Percentiles rank a stretch among this genome's conserved stretches.
These are phyloP conservation scores for Aspergillus haitiensis DNA, from an alignment of 495 filamentous ascomycete species.

Conservation along the genomic window DNA sequence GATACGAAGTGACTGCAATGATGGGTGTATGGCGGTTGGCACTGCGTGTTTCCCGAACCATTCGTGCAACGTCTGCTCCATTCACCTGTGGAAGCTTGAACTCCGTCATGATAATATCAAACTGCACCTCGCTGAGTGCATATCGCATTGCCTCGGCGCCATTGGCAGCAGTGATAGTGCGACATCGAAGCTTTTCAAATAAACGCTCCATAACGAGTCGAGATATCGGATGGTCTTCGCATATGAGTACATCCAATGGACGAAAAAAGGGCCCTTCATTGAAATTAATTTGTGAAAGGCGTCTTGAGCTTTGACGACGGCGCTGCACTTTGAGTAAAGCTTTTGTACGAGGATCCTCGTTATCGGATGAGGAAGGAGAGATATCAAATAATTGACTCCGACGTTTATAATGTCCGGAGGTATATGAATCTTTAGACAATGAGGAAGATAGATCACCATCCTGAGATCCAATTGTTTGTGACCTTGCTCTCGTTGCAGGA, in stretches of 20 bases:
- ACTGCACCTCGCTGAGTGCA: slow-evolving; percentile 88
- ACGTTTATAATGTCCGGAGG: slow-evolving; percentile 78
- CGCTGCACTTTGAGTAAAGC: slow-evolving; percentile 91
- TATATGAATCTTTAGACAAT: slow-evolving; percentile 61
- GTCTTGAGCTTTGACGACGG: slow-evolving; percentile 84
- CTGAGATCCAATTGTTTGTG: slow-evolving; percentile 91
- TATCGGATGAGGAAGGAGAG: slow-evolving; percentile 96
- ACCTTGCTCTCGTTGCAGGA: slow-evolving; percentile 64
- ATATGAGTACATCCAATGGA: slow-evolving; percentile 90
- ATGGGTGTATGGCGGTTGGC: slow-evolving; percentile 93
- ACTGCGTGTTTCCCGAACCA: slow-evolving; percentile 95
- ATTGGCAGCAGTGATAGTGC: slow-evolving; percentile 87
- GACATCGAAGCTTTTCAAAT: slow-evolving; percentile 89
- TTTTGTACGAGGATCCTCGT: slow-evolving; percentile 87
- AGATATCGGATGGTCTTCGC: slow-evolving; percentile 98
- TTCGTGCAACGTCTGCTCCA: slow-evolving; percentile 90
- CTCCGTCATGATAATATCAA: slow-evolving; percentile 97
- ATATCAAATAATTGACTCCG: slow-evolving; percentile 94
- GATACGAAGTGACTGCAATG: slow-evolving; percentile 94
- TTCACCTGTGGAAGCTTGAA: slow-evolving; percentile 93
- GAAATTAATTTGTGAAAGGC: slow-evolving; percentile 84
- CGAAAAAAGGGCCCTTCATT: slow-evolving; percentile 83
- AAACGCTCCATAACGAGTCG: slow-evolving; percentile 95
- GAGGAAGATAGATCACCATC: slow-evolving; percentile 65
- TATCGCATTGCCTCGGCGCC: slow-evolving; percentile 88